phyloP scores from a whole-genome alignment of 192 early-diverging fungal species.

The Coemansia sp. region DNA sequence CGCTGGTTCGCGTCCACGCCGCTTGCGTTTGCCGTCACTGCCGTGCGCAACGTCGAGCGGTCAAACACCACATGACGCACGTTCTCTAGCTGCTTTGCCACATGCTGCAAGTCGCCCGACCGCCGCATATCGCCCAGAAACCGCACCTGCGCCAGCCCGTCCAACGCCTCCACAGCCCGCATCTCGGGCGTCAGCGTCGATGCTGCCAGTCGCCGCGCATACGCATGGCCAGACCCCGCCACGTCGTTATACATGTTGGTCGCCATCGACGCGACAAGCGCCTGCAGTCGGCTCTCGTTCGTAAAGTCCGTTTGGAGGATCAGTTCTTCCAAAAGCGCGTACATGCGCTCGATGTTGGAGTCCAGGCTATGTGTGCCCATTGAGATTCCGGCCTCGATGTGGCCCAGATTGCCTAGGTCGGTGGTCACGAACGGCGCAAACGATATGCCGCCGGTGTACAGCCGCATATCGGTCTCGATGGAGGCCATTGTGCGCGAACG shows the following conservation, averaged over 20 bases:
- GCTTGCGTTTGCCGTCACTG: constrained; percentile 36
- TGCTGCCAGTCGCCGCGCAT: constrained; percentile 71
- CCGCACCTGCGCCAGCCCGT: constrained; percentile 69
- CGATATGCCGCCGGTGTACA: constrained; percentile 83
- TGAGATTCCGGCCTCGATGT: constrained; percentile 65
- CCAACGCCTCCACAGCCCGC: constrained; percentile 47
- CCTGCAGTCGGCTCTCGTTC: constrained; percentile 69
- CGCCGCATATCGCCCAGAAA: constrained; percentile 77
- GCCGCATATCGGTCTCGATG: constrained; percentile 84
- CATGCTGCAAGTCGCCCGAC: constrained; percentile 58
- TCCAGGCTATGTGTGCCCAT: constrained; percentile 69
- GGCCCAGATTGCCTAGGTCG: constrained; percentile 62
- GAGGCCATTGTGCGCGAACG: constrained; percentile 66
- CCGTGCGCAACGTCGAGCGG: constrained; percentile 38
- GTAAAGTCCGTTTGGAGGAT: constrained; percentile 70
- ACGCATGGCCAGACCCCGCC: constrained; percentile 78
- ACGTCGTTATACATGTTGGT: constrained; percentile 75
- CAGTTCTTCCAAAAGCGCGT: constrained; percentile 70
- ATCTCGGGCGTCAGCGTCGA: constrained; percentile 62
- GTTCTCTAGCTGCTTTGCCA: constrained; percentile 59
- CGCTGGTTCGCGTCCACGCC: constrained; percentile 34
- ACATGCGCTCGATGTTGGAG: constrained; percentile 73
- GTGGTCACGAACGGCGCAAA: constrained; percentile 66
- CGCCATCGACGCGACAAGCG: constrained; percentile 72
- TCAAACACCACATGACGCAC: constrained; percentile 53